phyloP scores from a whole-genome alignment of 176 grass and related monocot species.

The Phyllostachys edulis region DNA sequence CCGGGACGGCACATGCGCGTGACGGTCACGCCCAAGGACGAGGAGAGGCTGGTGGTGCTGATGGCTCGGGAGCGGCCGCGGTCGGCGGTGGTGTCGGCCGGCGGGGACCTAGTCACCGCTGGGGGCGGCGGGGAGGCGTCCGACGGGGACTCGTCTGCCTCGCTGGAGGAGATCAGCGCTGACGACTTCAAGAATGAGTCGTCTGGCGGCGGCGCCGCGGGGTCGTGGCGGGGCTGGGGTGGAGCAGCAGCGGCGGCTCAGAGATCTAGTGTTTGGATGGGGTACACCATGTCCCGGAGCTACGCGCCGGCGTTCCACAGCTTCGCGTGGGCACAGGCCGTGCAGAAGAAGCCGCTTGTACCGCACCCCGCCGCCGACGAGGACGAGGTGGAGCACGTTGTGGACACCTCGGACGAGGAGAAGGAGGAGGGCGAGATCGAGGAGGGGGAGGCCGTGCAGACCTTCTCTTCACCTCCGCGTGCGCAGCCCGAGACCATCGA shows the following conservation, averaged over 20 bases:
- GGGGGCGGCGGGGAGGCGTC: constrained; percentile 46
- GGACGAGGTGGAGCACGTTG: constrained; percentile 54
- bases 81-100: constrained; percentile 47
- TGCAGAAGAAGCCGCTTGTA: constrained; percentile 86
- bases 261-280: constrained; percentile 80
- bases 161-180: constrained; percentile 65
- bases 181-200: constrained; percentile 63
- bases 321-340: constrained; percentile 91
- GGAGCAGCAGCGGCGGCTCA: not conserved
- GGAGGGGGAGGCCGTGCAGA: constrained; percentile 54
- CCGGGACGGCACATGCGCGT: constrained; percentile 34
- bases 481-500: constrained; percentile 49
- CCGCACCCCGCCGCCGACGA: constrained; percentile 27
- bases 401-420: constrained; percentile 52
- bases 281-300: constrained; percentile 73
- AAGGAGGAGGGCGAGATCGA: constrained; percentile 86
- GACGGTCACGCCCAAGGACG: constrained; percentile 48
- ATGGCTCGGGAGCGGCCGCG: constrained; percentile 59
- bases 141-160: constrained; percentile 69
- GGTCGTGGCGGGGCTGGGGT: not conserved
- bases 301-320: constrained; percentile 71
- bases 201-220: not conserved
- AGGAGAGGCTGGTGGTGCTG: constrained; percentile 41
- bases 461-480: not conserved
- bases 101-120: constrained; percentile 32